phyloP scores from a whole-genome alignment of 1,284 basidiomycete genomes.

The Bondarzewia mesenterica region DNA sequence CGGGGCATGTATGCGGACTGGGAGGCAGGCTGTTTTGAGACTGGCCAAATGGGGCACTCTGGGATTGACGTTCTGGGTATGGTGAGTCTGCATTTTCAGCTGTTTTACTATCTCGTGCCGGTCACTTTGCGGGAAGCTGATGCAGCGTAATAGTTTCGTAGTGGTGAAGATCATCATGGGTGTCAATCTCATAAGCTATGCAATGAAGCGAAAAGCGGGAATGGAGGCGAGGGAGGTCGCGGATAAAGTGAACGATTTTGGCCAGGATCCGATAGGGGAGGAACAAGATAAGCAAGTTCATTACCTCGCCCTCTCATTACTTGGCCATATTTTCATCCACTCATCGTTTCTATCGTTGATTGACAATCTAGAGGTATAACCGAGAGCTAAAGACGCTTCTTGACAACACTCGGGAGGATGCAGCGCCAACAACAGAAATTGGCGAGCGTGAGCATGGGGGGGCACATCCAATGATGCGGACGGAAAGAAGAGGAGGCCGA shows the following conservation, averaged over 20 bases:
- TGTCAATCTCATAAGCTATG: conserved; percentile 80
- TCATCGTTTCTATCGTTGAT: conserved; percentile 4
- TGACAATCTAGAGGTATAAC: conserved; percentile 84
- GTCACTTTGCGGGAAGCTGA: no score
- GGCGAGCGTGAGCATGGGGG: conserved; percentile 36
- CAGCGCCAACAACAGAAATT: conserved; percentile 58
- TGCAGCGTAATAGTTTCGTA: conserved; percentile 56
- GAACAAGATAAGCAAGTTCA: conserved; percentile 76
- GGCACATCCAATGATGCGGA: conserved; percentile 22
- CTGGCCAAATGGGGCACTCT: conserved; percentile 61
- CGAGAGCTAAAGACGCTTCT: conserved; percentile 68
- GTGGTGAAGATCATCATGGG: conserved; percentile 86
- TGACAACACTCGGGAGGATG: conserved; percentile 63
- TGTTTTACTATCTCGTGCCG: no score
- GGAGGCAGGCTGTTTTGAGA: conserved; percentile 41
- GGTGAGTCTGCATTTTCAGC: conserved; percentile 45
- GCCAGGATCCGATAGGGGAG: conserved; percentile 80
- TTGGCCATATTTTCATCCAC: conserved; percentile 3
- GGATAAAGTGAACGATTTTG: conserved; percentile 76
- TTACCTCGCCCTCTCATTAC: conserved; percentile 4
- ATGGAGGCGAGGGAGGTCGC: conserved; percentile 71
- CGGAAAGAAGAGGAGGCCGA: conserved; percentile 53
- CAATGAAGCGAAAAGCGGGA: conserved; percentile 62
- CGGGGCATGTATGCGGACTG: conserved; percentile 28
- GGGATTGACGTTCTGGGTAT: conserved; percentile 71